A percentile compares a stretch with the other conserved stretches of the same genome.
phyloP scores from a whole-genome alignment of 208 protist genomes.

The Leishmania braziliensis region DNA sequence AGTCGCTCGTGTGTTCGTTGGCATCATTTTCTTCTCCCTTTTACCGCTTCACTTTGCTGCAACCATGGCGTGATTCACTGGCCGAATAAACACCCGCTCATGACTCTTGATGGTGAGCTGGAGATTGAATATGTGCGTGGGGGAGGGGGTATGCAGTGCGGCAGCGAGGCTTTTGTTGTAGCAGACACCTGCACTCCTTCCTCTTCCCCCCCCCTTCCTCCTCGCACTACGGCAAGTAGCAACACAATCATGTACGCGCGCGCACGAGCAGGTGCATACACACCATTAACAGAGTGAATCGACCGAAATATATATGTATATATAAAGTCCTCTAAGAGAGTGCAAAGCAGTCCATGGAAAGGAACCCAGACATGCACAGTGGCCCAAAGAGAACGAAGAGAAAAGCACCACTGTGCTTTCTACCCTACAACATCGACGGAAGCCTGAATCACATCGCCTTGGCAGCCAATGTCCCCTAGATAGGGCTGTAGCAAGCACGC shows the following conservation, averaged over 20 bases:
- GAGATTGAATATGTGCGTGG: not conserved
- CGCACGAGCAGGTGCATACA: not conserved
- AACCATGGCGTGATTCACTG: not conserved
- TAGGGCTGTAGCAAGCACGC: conserved; percentile 39
- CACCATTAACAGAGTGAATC: not conserved
- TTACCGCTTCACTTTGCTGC: not conserved
- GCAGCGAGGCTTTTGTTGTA: not conserved
- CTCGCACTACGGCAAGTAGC: not conserved
- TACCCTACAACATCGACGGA: not conserved
- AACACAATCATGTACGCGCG: not conserved
- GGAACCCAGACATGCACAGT: not conserved
- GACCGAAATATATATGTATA: no score
- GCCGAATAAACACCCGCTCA: not conserved
- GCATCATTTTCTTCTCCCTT: no score
- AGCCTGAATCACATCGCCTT: conserved; percentile 6
- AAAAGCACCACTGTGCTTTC: not conserved
- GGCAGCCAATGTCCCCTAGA: conserved; percentile 18
- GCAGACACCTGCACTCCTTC: not conserved
- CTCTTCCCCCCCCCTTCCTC: not conserved
- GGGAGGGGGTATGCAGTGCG: not conserved
- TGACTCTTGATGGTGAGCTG: not conserved
- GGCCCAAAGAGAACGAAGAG: not conserved
- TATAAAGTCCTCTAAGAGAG: not conserved
- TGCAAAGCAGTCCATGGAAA: not conserved
- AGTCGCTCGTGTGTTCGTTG: not conserved